Base-by-base conservation (phyloP, 164 flowering plant genomes). In the Taxillus chinensis region DNA sequence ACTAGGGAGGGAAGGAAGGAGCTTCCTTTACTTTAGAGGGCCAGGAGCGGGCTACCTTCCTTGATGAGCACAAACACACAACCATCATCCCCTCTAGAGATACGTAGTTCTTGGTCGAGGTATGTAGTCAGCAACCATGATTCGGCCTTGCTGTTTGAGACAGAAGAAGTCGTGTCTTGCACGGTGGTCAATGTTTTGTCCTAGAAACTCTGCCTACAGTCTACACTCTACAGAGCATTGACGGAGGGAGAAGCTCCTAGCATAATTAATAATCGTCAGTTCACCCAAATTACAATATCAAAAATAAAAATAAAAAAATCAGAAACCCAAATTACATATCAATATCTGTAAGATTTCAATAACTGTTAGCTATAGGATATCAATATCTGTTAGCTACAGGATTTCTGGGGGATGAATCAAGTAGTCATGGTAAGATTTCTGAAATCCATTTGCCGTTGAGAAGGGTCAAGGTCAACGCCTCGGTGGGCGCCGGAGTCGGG, bases 371-470 rank as follows among this genome's bases (percentile, higher is more conserved):
- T 2, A 27, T 27, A 27, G 2, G 27, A 27, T 27, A 27, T 27
- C 27, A 27, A 27, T 27, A 27, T 27, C 27, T 27, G 27, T 27
- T 27, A 27, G 27, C 27, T 27, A 27, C 27, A 27, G 2, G 27
- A 27, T 27, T 27, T 27, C 27, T 27, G 27, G 27, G 27, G 0
- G 27, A 27, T 27, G 27, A 27, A 27, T 27, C 27, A 27, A 27
- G 27, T 27, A 27, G 27, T 27, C 27, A 27, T 2, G 27, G 27
- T 27, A 27, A 27, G 27, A 27, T 27, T 27, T 27, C 27, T 2
- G 27, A 82, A 73, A 92, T 83, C 98, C 98, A 89, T 72, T 92
- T 92, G 52, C 96, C 98, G 46, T 92, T 84, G 72, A 92, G 89
- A 54, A 86, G 83, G 17, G 84, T 8, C n/a, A n/a, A n/a, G n/a